Percentiles rank a stretch among this genome's conserved stretches.
These are phyloP conservation scores for Streptanthus diversifolius DNA, from an alignment of 345 rosid species.

Conservation along the genomic window DNA sequence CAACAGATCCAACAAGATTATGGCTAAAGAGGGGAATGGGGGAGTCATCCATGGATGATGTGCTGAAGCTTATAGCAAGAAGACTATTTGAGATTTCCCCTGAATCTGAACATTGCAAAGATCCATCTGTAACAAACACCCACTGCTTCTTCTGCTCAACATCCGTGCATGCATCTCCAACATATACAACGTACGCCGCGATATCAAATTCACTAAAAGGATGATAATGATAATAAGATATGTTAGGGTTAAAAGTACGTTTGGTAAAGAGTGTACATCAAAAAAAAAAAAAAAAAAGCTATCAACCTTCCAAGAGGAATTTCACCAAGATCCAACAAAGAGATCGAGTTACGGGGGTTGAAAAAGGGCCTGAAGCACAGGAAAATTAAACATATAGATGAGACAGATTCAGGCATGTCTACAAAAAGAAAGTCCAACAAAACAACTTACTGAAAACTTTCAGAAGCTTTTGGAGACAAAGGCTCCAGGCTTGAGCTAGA, in stretches of 20 bases:
- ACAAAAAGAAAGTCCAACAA: slow-evolving; percentile 1
- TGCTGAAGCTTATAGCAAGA: slow-evolving; percentile 84
- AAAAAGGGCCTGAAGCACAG: slow-evolving; percentile 67
- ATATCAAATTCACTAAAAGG: slow-evolving; percentile 77
- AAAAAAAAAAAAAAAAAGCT: neutral
- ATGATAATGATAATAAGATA: neutral
- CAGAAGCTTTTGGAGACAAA: slow-evolving; percentile 47
- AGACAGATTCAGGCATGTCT: slow-evolving; percentile 12
- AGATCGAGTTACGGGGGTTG: slow-evolving; percentile 61
- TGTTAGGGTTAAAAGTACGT: neutral
- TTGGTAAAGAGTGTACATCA: neutral
- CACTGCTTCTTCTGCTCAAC: slow-evolving; percentile 73
- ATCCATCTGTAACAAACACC: slow-evolving; percentile 84
- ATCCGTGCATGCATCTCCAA: slow-evolving; percentile 61
- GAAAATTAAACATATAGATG: neutral
- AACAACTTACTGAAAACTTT: slow-evolving; percentile 54
- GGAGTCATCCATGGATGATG: slow-evolving; percentile 44
- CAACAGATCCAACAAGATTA: slow-evolving; percentile 81
- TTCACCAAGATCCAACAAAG: slow-evolving; percentile 61
- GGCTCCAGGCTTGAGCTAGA: slow-evolving; percentile 59
- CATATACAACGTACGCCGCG: slow-evolving; percentile 64
- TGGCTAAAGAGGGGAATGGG: slow-evolving; percentile 51
- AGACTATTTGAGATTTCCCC: slow-evolving; percentile 51
- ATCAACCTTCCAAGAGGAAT: slow-evolving; percentile 73
- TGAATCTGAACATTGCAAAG: slow-evolving; percentile 36